Percentiles rank a stretch among this genome's conserved stretches.
These are phyloP conservation scores for Recurvomyces mirabilis DNA, from an alignment of 495 filamentous ascomycete species.

Conservation along the genomic window DNA sequence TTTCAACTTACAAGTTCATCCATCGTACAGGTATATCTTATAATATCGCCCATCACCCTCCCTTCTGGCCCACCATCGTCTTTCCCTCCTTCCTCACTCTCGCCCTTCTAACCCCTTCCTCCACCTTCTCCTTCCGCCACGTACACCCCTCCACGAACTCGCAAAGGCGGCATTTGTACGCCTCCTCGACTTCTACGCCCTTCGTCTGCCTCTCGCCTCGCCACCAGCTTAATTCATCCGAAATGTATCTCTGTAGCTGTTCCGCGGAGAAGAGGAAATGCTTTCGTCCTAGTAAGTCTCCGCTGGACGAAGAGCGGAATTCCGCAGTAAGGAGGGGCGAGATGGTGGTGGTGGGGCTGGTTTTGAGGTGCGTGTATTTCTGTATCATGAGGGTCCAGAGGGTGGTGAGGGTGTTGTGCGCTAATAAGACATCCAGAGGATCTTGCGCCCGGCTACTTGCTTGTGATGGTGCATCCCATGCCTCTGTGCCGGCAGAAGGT, in stretches of 20 bases:
- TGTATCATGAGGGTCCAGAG: constrained; percentile 59
- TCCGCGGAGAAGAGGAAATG: constrained; percentile 58
- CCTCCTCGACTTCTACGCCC: constrained; percentile 82
- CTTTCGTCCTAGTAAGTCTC: constrained; percentile 52
- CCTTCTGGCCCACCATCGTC: constrained; percentile 1
- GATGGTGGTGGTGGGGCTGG: constrained; percentile 13
- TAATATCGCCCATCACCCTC: too few relatives aligned
- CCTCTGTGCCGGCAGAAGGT: neutral
- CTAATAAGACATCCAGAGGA: constrained; percentile 44
- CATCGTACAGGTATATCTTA: too few relatives aligned
- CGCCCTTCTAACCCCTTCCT: constrained; percentile 34
- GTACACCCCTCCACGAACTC: constrained; percentile 51
- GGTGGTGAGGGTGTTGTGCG: constrained; percentile 45
- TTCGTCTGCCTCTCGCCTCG: constrained; percentile 59
- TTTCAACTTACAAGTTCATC: too few relatives aligned
- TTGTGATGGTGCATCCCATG: neutral
- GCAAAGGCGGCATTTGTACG: constrained; percentile 72
- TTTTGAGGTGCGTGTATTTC: constrained; percentile 23
- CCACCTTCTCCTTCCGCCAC: constrained; percentile 45
- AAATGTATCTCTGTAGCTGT: constrained; percentile 51
- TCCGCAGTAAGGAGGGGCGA: constrained; percentile 47
- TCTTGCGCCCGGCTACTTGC: constrained; percentile 28
- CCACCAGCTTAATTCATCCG: constrained; percentile 75
- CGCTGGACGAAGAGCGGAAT: constrained; percentile 43
- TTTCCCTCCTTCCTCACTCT: constrained; percentile 19